Evolutionary conservation across 2,329 filamentous ascomycete species (phyloP).

Genomic region (Lachnellula occidentalis): DNA sequence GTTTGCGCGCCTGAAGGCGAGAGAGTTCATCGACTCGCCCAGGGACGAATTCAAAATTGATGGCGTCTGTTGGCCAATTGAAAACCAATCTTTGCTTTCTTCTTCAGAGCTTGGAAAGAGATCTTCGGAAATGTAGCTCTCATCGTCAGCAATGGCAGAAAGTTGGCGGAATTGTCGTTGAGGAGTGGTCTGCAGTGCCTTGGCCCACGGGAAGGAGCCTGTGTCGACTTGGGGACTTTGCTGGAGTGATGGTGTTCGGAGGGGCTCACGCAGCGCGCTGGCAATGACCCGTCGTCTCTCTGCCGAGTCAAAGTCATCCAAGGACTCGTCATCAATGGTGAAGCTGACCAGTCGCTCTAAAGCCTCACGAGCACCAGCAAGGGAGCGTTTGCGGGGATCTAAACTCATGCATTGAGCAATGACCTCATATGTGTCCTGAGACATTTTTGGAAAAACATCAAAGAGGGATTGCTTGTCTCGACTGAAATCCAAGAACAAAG

Average conservation of each 20-base stretch:
- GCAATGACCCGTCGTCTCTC: slow-evolving; percentile 66
- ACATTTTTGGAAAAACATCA: slow-evolving; percentile 98
- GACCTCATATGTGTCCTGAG: slow-evolving; percentile 94
- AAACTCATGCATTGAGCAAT: slow-evolving; percentile 85
- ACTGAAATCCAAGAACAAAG: slow-evolving; percentile 87
- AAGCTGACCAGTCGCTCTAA: slow-evolving; percentile 80
- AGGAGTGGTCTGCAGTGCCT: slow-evolving; percentile 74
- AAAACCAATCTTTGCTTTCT: slow-evolving; percentile 70
- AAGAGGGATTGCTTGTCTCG: slow-evolving; percentile 93
- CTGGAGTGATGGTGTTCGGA: slow-evolving; percentile 91
- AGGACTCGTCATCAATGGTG: slow-evolving; percentile 83
- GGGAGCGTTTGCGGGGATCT: slow-evolving; percentile 82
- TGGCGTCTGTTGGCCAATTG: slow-evolving; percentile 67
- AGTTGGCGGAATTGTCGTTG: slow-evolving; percentile 72
- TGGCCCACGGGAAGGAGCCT: slow-evolving; percentile 91
- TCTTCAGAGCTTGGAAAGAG: slow-evolving; percentile 75
- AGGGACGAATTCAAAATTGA: slow-evolving; percentile 81
- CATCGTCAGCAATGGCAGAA: slow-evolving; percentile 75
- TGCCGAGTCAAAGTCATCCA: slow-evolving; percentile 89
- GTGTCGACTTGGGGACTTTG: slow-evolving; percentile 69
- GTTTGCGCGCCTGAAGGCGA: slow-evolving; percentile 48
- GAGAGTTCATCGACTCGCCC: slow-evolving; percentile 73
- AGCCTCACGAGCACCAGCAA: slow-evolving; percentile 70
- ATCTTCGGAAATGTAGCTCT: slow-evolving; percentile 71
- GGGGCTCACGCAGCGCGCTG: slow-evolving; percentile 86